A percentile compares a stretch with the other conserved stretches of the same genome.
These are phyloP conservation scores for Rhytidiadelphus loreus DNA, from an alignment of 225 moss, liverwort and hornwort genomes.

Conservation along the genomic window DNA sequence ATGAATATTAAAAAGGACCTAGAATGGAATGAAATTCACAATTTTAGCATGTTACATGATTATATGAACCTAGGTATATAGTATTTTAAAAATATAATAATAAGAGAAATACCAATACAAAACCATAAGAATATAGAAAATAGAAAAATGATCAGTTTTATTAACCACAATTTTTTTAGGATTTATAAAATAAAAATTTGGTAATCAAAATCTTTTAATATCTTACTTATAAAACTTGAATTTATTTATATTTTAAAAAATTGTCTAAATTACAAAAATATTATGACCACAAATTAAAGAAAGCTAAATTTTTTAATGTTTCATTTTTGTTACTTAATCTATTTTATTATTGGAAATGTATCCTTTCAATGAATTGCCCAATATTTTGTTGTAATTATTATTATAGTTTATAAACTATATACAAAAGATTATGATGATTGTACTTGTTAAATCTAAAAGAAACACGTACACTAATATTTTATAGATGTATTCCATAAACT, in stretches of 20 bases:
- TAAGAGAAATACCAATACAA: neutral
- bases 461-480: too few relatives aligned
- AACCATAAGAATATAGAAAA: neutral
- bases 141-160: neutral
- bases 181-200: neutral
- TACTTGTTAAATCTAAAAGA: neutral
- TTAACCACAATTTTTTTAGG: neutral
- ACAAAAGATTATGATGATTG: fast-evolving
- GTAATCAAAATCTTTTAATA: neutral
- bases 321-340: neutral
- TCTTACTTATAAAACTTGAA: too few relatives aligned
- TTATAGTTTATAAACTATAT: neutral
- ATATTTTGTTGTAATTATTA: neutral
- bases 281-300: neutral
- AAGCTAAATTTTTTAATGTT: neutral
- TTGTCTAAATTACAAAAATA: neutral
- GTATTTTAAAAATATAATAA: neutral
- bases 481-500: neutral
- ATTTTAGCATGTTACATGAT: neutral
- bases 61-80: neutral
- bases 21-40: too few relatives aligned
- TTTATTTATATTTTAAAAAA: too few relatives aligned
- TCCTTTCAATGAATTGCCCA: neutral
- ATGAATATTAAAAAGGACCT: neutral
- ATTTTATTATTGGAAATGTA: neutral